Percentiles rank a stretch among this genome's conserved stretches.
phyloP scores from a whole-genome alignment of 768 basidiomycete species.

The Harrya chromipes region DNA sequence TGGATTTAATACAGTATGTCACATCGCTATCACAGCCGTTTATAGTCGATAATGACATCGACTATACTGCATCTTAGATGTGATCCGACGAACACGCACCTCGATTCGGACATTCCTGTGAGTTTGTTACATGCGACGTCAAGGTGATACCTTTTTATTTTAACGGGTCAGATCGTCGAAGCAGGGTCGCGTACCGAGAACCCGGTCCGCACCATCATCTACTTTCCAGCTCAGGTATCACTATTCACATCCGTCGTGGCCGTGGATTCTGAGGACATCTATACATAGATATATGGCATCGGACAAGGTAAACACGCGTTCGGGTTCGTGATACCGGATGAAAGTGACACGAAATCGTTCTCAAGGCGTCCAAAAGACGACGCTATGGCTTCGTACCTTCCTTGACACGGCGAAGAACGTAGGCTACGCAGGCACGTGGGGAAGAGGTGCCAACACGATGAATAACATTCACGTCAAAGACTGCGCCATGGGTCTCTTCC shows the following conservation, averaged over 20 bases:
- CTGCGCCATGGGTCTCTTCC: slow-evolving; percentile 32
- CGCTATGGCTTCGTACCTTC: slow-evolving; percentile 37
- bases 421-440: slow-evolving; percentile 43
- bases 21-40: background rate
- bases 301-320: slow-evolving; percentile 32
- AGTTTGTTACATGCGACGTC: background rate
- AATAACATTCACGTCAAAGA: slow-evolving; percentile 42
- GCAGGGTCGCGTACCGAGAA: slow-evolving; percentile 40
- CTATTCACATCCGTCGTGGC: background rate
- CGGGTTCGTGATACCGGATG: background rate
- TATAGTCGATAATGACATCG: background rate
- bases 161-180: slow-evolving; percentile 31
- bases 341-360: background rate
- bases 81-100: slow-evolving; percentile 29
- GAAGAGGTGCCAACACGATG: slow-evolving; percentile 37
- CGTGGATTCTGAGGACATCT: background rate
- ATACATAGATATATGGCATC: slow-evolving; percentile 39
- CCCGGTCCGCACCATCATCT: slow-evolving; percentile 43
- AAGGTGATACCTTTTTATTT: background rate
- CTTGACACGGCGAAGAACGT: slow-evolving; percentile 29
- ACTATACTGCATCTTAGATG: slow-evolving; percentile 18
- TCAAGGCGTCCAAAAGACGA: slow-evolving; percentile 36
- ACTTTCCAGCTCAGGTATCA: slow-evolving; percentile 35
- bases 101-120: slow-evolving; percentile 33
- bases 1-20: slow-evolving; percentile 28